phyloP scores from a whole-genome alignment of 2,329 filamentous ascomycete species.

The Fulvia fulva region DNA sequence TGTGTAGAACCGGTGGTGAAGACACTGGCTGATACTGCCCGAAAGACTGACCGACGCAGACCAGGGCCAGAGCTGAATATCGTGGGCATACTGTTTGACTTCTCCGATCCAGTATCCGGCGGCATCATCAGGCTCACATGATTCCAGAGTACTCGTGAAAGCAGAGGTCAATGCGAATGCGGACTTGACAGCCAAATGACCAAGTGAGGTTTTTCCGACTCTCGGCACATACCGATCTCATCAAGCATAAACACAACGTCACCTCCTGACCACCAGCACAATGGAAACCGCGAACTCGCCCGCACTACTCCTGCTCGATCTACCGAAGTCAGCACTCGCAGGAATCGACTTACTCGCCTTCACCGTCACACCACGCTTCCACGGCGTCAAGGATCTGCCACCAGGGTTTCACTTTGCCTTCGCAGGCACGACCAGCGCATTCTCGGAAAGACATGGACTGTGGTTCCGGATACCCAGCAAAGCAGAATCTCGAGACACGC shows the following conservation, averaged over 20 bases:
- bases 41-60: no score
- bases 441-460: conserved; percentile 58
- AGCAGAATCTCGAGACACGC: conserved; percentile 10
- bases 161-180: no score
- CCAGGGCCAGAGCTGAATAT: no score
- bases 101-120: no score
- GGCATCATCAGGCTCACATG: no score
- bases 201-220: neutral
- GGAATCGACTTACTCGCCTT: conserved; percentile 59
- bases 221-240: neutral
- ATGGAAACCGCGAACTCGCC: conserved; percentile 28
- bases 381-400: conserved; percentile 57
- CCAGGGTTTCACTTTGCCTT: conserved; percentile 60
- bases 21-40: no score
- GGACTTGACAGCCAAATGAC: no score
- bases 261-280: no score
- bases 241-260: neutral
- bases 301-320: conserved; percentile 41
- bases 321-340: conserved; percentile 46
- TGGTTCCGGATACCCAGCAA: conserved; percentile 52
- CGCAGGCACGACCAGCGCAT: conserved; percentile 53
- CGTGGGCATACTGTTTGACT: no score
- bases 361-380: conserved; percentile 58
- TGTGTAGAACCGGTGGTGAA: no score
- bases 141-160: no score